Conservation (phyloP, 805 yeast species). For the Yarrowia yakushimensis region DNA sequence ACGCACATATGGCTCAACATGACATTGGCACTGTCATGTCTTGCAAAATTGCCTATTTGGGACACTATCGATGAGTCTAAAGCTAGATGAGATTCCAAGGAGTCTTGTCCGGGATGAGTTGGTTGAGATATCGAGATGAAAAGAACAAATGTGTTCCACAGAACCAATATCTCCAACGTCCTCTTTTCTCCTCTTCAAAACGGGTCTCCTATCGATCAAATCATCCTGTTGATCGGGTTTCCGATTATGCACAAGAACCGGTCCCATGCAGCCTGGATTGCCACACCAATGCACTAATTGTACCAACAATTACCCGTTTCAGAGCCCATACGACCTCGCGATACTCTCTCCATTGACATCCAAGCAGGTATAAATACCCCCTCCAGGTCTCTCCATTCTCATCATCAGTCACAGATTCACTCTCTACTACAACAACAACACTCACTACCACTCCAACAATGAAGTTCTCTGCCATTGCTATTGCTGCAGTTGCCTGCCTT, state of each 20-base stretch:
- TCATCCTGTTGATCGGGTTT: not conserved
- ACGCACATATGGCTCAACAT: not conserved
- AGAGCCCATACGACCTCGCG: not conserved
- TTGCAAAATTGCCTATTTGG: constrained; percentile 5
- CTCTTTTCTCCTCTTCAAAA: no score
- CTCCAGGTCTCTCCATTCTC: not conserved
- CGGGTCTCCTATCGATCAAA: no score
- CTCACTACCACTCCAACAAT: not conserved
- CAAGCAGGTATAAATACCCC: constrained; percentile 2
- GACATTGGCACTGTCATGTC: not conserved
- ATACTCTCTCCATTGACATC: not conserved
- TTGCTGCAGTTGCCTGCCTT: constrained; percentile 3
- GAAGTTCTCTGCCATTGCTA: constrained; percentile 8
- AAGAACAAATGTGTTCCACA: no score
- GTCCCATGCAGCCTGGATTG: not conserved
- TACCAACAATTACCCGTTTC: not conserved
- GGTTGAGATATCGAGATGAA: not conserved
- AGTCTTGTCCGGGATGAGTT: no score
- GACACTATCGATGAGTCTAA: constrained; percentile 4
- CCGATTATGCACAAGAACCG: not conserved
- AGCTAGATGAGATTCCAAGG: no score
- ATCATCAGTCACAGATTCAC: not conserved
- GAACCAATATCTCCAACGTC: no score
- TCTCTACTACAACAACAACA: not conserved
- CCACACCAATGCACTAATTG: not conserved